phyloP scores from a whole-genome alignment of 2,329 filamentous ascomycete genomes.

The Davidsoniella australis region DNA sequence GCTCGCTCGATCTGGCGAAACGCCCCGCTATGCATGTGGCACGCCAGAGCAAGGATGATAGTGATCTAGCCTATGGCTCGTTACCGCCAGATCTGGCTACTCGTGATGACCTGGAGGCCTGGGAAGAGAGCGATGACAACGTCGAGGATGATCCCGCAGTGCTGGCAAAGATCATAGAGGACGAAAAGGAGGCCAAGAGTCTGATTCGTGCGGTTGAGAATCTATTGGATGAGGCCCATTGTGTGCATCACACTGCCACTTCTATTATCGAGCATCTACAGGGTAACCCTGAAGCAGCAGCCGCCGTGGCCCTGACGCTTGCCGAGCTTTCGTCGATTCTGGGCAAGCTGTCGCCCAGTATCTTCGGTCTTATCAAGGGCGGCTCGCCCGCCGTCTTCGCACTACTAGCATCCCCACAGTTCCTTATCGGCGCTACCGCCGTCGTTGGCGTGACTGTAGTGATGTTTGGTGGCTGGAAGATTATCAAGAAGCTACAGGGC shows the following conservation, averaged over 20 bases:
- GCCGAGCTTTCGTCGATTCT: constrained; percentile 77
- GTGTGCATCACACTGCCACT: constrained; percentile 67
- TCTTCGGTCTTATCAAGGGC: constrained; percentile 58
- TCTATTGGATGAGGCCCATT: constrained; percentile 74
- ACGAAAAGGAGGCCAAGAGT: constrained; percentile 37
- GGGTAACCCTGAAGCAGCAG: constrained; percentile 67
- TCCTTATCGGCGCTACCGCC: constrained; percentile 79
- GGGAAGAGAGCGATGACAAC: constrained; percentile 3
- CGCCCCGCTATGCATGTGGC: background rate
- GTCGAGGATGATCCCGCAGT: constrained; percentile 23
- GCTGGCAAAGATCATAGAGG: constrained; percentile 24
- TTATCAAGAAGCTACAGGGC: constrained; percentile 67
- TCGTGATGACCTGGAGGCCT: constrained; percentile 25
- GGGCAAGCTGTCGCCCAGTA: constrained; percentile 68
- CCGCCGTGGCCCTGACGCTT: constrained; percentile 80
- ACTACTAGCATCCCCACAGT: constrained; percentile 76
- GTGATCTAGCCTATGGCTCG: constrained; percentile 82
- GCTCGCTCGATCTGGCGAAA: too few relatives aligned
- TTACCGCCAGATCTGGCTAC: constrained; percentile 50
- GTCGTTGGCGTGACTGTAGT: constrained; percentile 88
- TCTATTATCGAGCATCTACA: constrained; percentile 63
- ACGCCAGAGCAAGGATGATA: constrained; percentile 48
- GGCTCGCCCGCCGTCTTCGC: constrained; percentile 75
- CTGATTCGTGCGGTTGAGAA: constrained; percentile 61
- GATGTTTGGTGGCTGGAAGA: constrained; percentile 92